These are phyloP conservation scores for Cunninghamia lanceolata DNA, from an alignment of 75 land plant species.

Conservation along the genomic window DNA sequence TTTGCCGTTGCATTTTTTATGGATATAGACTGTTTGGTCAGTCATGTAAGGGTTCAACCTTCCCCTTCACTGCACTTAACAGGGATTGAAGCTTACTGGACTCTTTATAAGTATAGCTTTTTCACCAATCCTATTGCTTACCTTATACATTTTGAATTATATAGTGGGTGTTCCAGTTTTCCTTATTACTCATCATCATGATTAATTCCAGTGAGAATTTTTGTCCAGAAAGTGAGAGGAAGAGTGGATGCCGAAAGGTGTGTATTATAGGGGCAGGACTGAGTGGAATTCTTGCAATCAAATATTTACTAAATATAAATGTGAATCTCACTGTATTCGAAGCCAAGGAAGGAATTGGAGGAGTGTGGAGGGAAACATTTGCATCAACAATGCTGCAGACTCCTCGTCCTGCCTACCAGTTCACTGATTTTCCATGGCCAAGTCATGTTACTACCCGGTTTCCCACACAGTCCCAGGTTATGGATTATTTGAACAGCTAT, in stretches of 20 bases:
- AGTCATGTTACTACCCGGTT: slow-evolving; percentile 19
- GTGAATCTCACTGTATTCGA: slow-evolving; percentile 59
- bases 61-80: too few species aligned
- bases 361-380: slow-evolving; percentile 67
- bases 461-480: slow-evolving; percentile 47
- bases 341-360: slow-evolving; percentile 55
- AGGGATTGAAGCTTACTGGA: too few species aligned
- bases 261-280: slow-evolving; percentile 74
- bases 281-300: slow-evolving; percentile 60
- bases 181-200: too few species aligned
- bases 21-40: too few species aligned
- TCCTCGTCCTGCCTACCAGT: slow-evolving; percentile 14
- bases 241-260: slow-evolving; percentile 12
- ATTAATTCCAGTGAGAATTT: too few species aligned
- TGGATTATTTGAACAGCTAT: slow-evolving; percentile 68
- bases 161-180: too few species aligned
- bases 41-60: too few species aligned
- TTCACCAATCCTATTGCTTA: too few species aligned
- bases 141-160: too few species aligned
- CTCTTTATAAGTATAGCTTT: too few species aligned
- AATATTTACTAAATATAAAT: slow-evolving; percentile 25
- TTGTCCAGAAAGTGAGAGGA: too few species aligned
- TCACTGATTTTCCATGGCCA: slow-evolving; percentile 56
- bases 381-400: slow-evolving; percentile 67
- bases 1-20: too few species aligned